Percentiles rank a stretch among this genome's conserved stretches.
phyloP scores from a whole-genome alignment of 257 asterid species.

The Jacaranda mimosifolia region DNA sequence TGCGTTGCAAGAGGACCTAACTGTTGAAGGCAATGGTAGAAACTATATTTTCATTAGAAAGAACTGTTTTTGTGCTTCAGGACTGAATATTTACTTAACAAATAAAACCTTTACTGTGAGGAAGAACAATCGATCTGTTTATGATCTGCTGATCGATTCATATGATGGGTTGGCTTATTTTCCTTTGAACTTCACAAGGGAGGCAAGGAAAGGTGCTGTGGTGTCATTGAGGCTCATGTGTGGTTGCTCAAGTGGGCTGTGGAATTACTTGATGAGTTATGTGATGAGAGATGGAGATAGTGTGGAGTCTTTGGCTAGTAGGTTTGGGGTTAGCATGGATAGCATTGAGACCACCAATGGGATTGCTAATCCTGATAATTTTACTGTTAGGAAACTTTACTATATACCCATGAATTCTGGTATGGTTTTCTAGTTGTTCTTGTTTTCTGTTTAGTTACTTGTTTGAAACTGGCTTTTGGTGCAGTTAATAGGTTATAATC shows the following conservation, averaged over 20 bases:
- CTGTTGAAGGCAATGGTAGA: constrained; percentile 80
- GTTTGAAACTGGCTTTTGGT: constrained; percentile 19
- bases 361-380: constrained; percentile 83
- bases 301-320: constrained; percentile 86
- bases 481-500: constrained; percentile 4
- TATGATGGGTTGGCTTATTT: constrained; percentile 86
- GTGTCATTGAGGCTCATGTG: constrained; percentile 81
- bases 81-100: constrained; percentile 62
- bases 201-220: constrained; percentile 82
- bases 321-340: constrained; percentile 99
- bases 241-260: constrained; percentile 94
- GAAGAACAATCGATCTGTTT: constrained; percentile 70
- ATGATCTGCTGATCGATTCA: constrained; percentile 69
- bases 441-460: not conserved
- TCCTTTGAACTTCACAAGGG: constrained; percentile 73
- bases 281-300: constrained; percentile 89
- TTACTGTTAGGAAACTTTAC: constrained; percentile 80
- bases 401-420: constrained; percentile 88
- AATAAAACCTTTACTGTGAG: constrained; percentile 85
- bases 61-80: constrained; percentile 91
- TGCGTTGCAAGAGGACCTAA: constrained; percentile 73
- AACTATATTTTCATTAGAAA: constrained; percentile 77
- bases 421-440: constrained; percentile 37
- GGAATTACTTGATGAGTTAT: constrained; percentile 97
- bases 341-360: constrained; percentile 83